phyloP scores from a whole-genome alignment of 2,329 filamentous ascomycete species.

The Epichloe festucae region DNA sequence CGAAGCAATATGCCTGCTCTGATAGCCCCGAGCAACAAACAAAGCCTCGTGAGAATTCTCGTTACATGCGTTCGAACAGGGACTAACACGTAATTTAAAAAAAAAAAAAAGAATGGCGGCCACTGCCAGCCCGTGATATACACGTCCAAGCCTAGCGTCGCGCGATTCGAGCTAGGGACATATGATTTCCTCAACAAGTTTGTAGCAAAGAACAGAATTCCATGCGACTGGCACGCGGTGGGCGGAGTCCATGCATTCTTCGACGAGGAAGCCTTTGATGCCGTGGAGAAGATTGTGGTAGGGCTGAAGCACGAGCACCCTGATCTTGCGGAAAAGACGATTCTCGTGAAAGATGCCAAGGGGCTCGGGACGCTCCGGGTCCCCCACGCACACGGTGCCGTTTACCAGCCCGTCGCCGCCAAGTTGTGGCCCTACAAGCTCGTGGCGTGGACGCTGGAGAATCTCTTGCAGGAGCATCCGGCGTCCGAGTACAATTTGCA shows the following conservation, averaged over 20 bases:
- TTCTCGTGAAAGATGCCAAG: constrained; percentile 24
- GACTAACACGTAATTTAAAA: neutral
- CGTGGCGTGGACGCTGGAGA: constrained; percentile 56
- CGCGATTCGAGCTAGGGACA: constrained; percentile 60
- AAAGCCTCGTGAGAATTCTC: too few species aligned
- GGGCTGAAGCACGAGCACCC: constrained; percentile 37
- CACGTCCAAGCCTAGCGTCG: constrained; percentile 43
- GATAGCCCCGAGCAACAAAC: neutral
- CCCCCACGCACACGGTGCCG: constrained; percentile 43
- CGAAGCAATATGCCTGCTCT: neutral
- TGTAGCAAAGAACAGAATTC: constrained; percentile 41
- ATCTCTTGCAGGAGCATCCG: constrained; percentile 29
- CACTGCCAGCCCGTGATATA: constrained; percentile 67
- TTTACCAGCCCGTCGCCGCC: constrained; percentile 52
- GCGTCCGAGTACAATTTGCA: constrained; percentile 53
- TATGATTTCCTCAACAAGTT: constrained; percentile 47
- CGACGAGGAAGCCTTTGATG: constrained; percentile 38
- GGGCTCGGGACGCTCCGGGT: constrained; percentile 40
- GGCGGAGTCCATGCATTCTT: constrained; percentile 53
- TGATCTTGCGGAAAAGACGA: constrained; percentile 38
- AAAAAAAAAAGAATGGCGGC: constrained; percentile 43
- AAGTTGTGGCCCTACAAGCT: constrained; percentile 78
- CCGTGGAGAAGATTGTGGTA: constrained; percentile 36
- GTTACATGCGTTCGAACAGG: too few species aligned
- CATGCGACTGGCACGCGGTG: constrained; percentile 56